Evolutionary conservation across 164 flowering plant genomes (phyloP).

Genomic region (Stephania cephalantha): DNA sequence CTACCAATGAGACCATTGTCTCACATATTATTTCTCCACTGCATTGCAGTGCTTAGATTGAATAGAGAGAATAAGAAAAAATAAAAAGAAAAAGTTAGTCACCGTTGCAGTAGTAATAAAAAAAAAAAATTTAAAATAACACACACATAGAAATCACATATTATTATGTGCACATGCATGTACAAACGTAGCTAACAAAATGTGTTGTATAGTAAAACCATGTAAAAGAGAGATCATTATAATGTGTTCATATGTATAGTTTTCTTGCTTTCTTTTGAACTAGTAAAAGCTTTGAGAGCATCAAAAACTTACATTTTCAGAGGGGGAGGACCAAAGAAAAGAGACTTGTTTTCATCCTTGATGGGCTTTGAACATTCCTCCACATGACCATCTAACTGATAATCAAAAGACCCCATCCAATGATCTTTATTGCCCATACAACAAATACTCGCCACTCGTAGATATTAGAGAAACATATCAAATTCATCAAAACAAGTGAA

Average conservation of each 20-base stretch:
- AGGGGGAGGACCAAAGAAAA: conserved; percentile 22
- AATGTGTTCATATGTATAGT: not conserved
- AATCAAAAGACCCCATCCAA: conserved; percentile 23
- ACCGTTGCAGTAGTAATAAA: too few relatives aligned
- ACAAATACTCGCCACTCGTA: too few relatives aligned
- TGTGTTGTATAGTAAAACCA: not conserved
- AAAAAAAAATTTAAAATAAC: too few relatives aligned
- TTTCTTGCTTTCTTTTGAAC: conserved; percentile 11
- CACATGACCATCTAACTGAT: conserved; percentile 29
- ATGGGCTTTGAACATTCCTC: conserved; percentile 28
- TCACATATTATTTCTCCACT: conserved; percentile 34
- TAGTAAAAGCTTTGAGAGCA: not conserved
- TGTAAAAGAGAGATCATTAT: not conserved
- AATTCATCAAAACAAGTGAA: too few relatives aligned
- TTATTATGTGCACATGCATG: not conserved
- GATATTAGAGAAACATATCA: too few relatives aligned
- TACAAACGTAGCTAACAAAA: not conserved
- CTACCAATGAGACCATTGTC: conserved; percentile 22
- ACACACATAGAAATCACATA: too few relatives aligned
- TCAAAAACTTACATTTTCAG: conserved; percentile 33
- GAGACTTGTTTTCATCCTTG: conserved; percentile 17
- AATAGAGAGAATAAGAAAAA: not conserved
- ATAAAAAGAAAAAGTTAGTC: not conserved
- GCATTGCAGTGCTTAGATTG: conserved; percentile 25
- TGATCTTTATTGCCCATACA: conserved; percentile 24